Base-by-base conservation (phyloP, 768 basidiomycete species). In the Saitozyma podzolica region DNA sequence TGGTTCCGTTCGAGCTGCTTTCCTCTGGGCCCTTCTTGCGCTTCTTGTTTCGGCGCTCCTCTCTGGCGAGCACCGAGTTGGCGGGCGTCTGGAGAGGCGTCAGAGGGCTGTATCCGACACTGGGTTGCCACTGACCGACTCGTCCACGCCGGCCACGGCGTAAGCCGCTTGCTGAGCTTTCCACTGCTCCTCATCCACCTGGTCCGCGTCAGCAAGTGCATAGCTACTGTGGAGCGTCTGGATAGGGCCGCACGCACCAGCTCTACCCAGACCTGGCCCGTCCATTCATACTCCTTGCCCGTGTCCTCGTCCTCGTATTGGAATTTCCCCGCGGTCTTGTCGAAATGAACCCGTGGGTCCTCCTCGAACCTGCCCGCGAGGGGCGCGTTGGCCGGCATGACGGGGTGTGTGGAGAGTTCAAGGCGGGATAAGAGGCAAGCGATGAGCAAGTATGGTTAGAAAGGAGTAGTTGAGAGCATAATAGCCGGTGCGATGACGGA, bases 111-210 rank as follows among this genome's bases (percentile, higher is more conserved):
- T 29, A 29, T 29, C 29, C 29, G 29, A 29, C 29, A 29, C 17
- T 19, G 17, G 51, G 56, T 9, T 16, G 49, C 3, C 13, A 16
- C 87, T 76, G 78, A 91, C 94, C 82, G 87, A 85, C 83, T 98
- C 96, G 76, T 99, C 95, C 20, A 99, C 93, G 9, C 95, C 96
- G 13, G 83, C 84, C 1, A 99, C 83, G 0, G 92, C 89, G 80
- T 99, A 99, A 1, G 92, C 94, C 0, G 92, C 93, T 82, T 98
- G 96, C 77, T 99, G 95, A 20, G 87, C 87, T 75, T 87, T 88
- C 61, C 95, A 68, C 11, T 91, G 82, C 57, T 94, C 91, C 65
- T 95, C 92, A 67, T 92, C 90, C 41, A 95, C 83, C 93, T 95
- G 5, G 13, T 47, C 40, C 20, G 54, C n/a, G 20, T 54, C 29